A percentile compares a stretch with the other conserved stretches of the same genome.
Evolutionary conservation across 208 protist genomes (phyloP).

Genomic region (Lotmaria passim): DNA sequence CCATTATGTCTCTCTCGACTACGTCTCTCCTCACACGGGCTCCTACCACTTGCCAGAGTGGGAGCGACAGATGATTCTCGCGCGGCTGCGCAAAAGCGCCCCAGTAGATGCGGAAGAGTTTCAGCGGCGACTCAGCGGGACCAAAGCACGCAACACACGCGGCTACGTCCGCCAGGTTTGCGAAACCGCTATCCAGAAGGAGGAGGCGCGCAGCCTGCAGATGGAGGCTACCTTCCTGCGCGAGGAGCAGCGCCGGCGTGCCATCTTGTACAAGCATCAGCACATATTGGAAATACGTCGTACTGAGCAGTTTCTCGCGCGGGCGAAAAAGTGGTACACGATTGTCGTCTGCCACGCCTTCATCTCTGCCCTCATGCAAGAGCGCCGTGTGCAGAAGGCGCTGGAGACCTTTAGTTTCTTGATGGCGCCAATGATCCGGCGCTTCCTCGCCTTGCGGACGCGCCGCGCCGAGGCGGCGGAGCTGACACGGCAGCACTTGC

Average conservation of each 20-base stretch:
- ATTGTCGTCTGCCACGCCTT: slow-evolving; percentile 87
- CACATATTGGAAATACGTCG: slow-evolving; percentile 64
- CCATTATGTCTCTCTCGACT: slow-evolving; percentile 41
- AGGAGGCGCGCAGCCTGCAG: slow-evolving; percentile 24
- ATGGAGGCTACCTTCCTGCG: slow-evolving; percentile 28
- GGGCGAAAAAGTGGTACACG: slow-evolving; percentile 69
- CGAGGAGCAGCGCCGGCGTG: slow-evolving; percentile 45
- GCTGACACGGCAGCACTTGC: slow-evolving; percentile 58
- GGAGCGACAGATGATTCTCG: slow-evolving; percentile 69
- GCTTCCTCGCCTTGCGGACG: slow-evolving; percentile 50
- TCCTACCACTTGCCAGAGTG: slow-evolving; percentile 48
- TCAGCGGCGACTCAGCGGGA: slow-evolving; percentile 45
- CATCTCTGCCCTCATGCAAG: slow-evolving; percentile 83
- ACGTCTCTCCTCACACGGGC: slow-evolving; percentile 14
- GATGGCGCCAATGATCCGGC: slow-evolving; percentile 71
- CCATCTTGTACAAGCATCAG: slow-evolving; percentile 65
- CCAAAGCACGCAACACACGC: slow-evolving; percentile 50
- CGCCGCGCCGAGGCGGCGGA: slow-evolving; percentile 38
- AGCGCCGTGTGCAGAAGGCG: slow-evolving; percentile 72
- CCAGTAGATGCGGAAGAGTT: slow-evolving; percentile 58
- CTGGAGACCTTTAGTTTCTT: slow-evolving; percentile 69
- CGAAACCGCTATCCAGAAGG: slow-evolving; percentile 20
- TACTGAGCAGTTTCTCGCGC: slow-evolving; percentile 53
- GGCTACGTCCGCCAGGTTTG: slow-evolving; percentile 47
- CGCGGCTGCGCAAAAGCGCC: slow-evolving; percentile 42